Percentiles rank a stretch among this genome's conserved stretches.
Evolutionary conservation across 345 rosid species (phyloP).

Genomic region (Sapria himalayana): DNA sequence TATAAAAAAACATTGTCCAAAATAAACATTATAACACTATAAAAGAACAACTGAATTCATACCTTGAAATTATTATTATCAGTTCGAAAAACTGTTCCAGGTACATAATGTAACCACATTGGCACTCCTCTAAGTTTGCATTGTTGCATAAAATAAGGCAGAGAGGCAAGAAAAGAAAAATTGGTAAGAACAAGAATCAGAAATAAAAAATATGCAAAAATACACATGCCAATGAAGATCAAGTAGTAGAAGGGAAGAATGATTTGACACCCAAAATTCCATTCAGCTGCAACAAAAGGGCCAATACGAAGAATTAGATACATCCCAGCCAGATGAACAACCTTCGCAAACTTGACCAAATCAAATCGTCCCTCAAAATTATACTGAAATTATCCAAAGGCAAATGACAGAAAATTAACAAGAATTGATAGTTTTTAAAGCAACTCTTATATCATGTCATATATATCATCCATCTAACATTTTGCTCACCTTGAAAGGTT

Average conservation of each 20-base stretch:
- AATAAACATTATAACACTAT: too few species aligned
- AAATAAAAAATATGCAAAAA: too few species aligned
- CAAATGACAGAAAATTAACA: neutral
- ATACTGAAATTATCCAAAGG: conserved; percentile 23
- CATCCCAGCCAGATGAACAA: conserved; percentile 73
- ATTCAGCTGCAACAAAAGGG: conserved; percentile 86
- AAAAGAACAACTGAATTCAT: conserved; percentile 2
- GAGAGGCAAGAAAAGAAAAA: too few species aligned
- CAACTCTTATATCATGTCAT: neutral
- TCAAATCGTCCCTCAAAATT: conserved; percentile 61
- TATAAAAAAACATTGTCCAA: too few species aligned
- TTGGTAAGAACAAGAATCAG: too few species aligned
- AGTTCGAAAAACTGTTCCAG: conserved; percentile 67
- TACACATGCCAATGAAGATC: too few species aligned
- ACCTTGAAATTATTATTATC: conserved; percentile 79
- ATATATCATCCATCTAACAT: neutral
- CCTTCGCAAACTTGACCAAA: conserved; percentile 77
- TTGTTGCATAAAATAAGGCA: neutral
- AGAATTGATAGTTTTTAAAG: neutral
- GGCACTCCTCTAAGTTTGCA: conserved; percentile 46
- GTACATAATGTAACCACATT: conserved; percentile 78
- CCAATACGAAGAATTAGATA: conserved; percentile 88
- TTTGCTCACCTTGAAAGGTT: conserved; percentile 37
- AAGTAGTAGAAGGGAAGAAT: too few species aligned
- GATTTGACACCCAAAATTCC: conserved; percentile 88